These are phyloP conservation scores for Xylaria telfairii DNA, from an alignment of 495 filamentous ascomycete genomes.

Conservation along the genomic window DNA sequence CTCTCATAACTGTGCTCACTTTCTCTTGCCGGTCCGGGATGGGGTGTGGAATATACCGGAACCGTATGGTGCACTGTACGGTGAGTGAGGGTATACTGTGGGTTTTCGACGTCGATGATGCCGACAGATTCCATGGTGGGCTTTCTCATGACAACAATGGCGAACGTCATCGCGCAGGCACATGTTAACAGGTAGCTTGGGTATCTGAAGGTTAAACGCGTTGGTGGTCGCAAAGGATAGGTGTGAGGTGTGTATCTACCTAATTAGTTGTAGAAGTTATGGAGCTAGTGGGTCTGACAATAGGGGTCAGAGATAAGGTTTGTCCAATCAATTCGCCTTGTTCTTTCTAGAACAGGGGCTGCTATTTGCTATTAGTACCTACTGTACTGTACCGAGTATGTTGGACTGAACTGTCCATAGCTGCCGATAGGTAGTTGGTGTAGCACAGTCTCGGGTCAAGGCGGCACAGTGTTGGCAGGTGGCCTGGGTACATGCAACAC, in stretches of 20 bases:
- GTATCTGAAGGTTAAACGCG: background rate
- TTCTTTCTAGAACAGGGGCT: background rate
- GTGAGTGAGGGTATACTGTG: background rate
- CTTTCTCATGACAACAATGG: background rate
- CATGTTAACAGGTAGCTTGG: background rate
- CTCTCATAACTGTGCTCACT: background rate
- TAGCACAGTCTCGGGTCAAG: background rate
- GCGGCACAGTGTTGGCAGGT: background rate
- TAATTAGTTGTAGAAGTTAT: too few species aligned
- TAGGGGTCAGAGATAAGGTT: constrained; percentile 1
- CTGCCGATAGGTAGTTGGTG: too few species aligned
- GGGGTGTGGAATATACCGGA: background rate
- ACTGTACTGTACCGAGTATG: too few species aligned
- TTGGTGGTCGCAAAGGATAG: background rate
- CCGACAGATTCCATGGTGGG: background rate
- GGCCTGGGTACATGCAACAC: background rate
- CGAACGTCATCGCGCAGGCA: constrained; percentile 20
- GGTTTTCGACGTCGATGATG: background rate
- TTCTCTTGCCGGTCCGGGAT: too few species aligned
- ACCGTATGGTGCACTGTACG: background rate
- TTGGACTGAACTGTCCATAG: too few species aligned
- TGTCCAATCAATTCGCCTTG: background rate
- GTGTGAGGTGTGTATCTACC: too few species aligned
- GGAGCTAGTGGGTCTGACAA: too few species aligned
- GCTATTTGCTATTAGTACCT: too few species aligned